phyloP scores from a whole-genome alignment of 192 early-diverging fungal genomes.

The Chytriomyces sp. region DNA sequence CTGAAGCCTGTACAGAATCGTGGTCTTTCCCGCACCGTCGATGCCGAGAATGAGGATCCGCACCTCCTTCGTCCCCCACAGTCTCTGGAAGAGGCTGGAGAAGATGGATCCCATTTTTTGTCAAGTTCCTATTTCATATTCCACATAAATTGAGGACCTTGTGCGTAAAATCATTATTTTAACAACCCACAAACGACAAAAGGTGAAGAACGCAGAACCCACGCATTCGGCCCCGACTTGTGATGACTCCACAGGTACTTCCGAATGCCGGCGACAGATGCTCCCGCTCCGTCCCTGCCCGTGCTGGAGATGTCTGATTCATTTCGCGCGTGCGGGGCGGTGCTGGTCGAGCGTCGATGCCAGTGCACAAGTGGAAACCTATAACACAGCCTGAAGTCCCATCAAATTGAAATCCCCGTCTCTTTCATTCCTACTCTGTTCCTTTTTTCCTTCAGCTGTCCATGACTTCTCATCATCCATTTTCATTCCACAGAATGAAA shows the following conservation, averaged over 20 bases:
- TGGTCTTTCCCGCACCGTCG: conserved; percentile 96
- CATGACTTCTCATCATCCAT: too few species aligned
- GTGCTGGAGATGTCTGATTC: background rate
- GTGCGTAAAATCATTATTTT: background rate
- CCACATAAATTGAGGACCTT: too few species aligned
- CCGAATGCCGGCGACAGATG: background rate
- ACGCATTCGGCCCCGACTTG: too few species aligned
- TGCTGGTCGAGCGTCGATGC: background rate
- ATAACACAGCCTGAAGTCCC: too few species aligned
- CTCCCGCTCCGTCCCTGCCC: background rate
- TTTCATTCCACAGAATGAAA: too few species aligned
- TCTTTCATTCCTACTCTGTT: too few species aligned
- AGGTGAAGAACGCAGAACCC: too few species aligned
- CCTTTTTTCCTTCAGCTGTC: too few species aligned
- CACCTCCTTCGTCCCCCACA: conserved; percentile 94
- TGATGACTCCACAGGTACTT: too few species aligned
- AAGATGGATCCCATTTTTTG: conserved; percentile 72
- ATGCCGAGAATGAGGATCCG: conserved; percentile 96
- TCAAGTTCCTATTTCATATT: background rate
- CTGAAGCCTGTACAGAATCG: conserved; percentile 93
- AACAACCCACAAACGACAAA: background rate
- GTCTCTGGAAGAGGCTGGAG: conserved; percentile 72
- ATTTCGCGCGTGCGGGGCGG: background rate
- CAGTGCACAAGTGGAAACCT: too few species aligned
- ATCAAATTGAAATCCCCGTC: too few species aligned